phyloP scores from a whole-genome alignment of 371 early-diverging fungal species.

The Mucor velutinosus region DNA sequence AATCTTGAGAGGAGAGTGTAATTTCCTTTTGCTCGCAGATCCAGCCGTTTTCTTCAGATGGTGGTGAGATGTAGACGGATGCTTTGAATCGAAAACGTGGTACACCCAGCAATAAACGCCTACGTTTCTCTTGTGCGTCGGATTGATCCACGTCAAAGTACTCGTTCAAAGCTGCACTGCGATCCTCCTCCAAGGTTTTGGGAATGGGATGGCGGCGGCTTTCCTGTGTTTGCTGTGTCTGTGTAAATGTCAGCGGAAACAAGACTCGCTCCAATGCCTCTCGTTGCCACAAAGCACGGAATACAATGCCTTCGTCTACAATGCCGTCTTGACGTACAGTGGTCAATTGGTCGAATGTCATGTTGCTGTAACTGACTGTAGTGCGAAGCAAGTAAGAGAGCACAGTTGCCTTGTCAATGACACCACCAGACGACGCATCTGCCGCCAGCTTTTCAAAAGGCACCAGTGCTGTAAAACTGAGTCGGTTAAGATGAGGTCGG shows the following conservation, averaged over 20 bases:
- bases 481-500: conserved; percentile 12
- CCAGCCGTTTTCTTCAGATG: conserved; percentile 26
- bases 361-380: conserved; percentile 50
- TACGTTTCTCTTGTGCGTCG: conserved; percentile 32
- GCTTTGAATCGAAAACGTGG: conserved; percentile 42
- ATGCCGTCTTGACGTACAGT: conserved; percentile 48
- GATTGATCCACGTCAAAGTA: conserved; percentile 51
- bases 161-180: conserved; percentile 40
- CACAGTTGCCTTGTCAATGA: conserved; percentile 50
- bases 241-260: conserved; percentile 26
- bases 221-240: conserved; percentile 15
- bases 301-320: conserved; percentile 51
- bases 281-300: conserved; percentile 55
- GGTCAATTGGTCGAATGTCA: conserved; percentile 52
- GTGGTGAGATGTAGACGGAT: conserved; percentile 26
- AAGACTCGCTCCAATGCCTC: conserved; percentile 45
- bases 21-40: neutral
- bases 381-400: conserved; percentile 44
- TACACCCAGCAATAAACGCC: conserved; percentile 35
- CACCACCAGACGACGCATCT: conserved; percentile 46
- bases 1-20: neutral
- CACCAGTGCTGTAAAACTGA: conserved; percentile 43
- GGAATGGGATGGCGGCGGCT: neutral
- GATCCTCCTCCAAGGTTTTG: conserved; percentile 9
- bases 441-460: conserved; percentile 44